Base-by-base conservation (phyloP, 2,329 filamentous ascomycete species). In the Trichoderma semiorbis region DNA sequence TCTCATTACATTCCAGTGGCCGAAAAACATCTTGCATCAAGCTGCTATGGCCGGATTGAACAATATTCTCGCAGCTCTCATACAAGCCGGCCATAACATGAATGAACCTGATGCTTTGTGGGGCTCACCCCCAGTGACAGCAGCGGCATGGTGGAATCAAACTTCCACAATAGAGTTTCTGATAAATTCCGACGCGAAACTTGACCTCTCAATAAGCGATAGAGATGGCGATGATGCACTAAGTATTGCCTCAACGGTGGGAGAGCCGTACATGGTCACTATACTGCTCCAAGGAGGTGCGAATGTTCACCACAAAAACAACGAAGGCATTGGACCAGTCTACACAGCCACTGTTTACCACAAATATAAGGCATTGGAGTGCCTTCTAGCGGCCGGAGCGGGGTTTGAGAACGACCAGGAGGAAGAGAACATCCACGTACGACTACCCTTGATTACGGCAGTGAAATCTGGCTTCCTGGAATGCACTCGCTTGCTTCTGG, bases 401-500 rank as follows among this genome's bases (percentile, higher is more conserved):
- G 36, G 8, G 0, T 43, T 43, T 43, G 36, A 43, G 36, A 43
- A 5, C 36, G 16, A 43, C 36, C 3, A 8, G 3, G 16, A 18
- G 36, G 16, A 0, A 18, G 3, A 4, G 16, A 7, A 3, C 1
- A 18, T 43, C 7, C 8, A 3, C 3, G 0, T 8, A 18, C 16
- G 36, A 1, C 36, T 18, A 1, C 36, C 36, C 16, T 43, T 43
- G 16, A 16, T 43, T 43, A 0, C 7, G 1, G 16, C 36, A 8
- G 36, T 4, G 7, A 1, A 2, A 8, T 4, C 2, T 43, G 36
- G 36, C 36, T 4, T 2, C 3, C 16, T 43, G 18, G 36, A 43
- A 8, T 43, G 36, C 36, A 4, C 36, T 43, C 36, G 36, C 1
- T 43, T 43, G 36, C 16, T 43, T 16, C 36, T 43, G 16, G 36